Conservation (phyloP, 1,139 yeast genomes). For the Saccharomyces pastorianus region DNA sequence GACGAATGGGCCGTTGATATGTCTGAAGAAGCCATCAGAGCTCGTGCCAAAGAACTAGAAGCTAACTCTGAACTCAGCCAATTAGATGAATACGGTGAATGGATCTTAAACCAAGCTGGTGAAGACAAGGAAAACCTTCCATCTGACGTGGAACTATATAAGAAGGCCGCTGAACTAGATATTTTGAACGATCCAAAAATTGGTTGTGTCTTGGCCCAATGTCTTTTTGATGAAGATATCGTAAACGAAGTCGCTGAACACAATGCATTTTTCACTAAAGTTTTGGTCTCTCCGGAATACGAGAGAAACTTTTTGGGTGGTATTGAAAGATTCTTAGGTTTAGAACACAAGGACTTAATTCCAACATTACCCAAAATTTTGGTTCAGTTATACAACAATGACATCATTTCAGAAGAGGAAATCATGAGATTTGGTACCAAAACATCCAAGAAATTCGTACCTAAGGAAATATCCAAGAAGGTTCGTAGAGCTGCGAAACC, state of each 20-base stretch:
- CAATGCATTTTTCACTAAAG: conserved; percentile 71
- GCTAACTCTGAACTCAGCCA: conserved; percentile 35
- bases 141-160: conserved; percentile 81
- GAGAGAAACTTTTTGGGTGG: conserved; percentile 94
- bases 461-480: conserved; percentile 85
- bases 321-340: conserved; percentile 84
- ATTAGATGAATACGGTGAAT: conserved; percentile 77
- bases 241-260: conserved; percentile 67
- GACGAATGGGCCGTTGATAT: conserved; percentile 98
- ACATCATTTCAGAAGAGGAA: conserved; percentile 75
- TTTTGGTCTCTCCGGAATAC: conserved; percentile 55
- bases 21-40: conserved; percentile 93
- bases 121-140: conserved; percentile 54
- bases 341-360: conserved; percentile 67
- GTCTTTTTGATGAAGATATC: conserved; percentile 73
- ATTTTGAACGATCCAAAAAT: conserved; percentile 68
- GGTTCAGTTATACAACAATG: conserved; percentile 73
- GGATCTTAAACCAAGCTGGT: conserved; percentile 56
- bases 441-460: conserved; percentile 87
- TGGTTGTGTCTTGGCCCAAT: conserved; percentile 87
- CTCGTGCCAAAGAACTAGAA: conserved; percentile 83
- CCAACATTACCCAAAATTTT: conserved; percentile 72
- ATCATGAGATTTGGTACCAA: conserved; percentile 82
- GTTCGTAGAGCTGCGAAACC: conserved; percentile 96
- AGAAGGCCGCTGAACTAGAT: conserved; percentile 75